Conservation (phyloP, 225 moss, liverwort and hornwort genomes). For the Sphagnum contortum region DNA sequence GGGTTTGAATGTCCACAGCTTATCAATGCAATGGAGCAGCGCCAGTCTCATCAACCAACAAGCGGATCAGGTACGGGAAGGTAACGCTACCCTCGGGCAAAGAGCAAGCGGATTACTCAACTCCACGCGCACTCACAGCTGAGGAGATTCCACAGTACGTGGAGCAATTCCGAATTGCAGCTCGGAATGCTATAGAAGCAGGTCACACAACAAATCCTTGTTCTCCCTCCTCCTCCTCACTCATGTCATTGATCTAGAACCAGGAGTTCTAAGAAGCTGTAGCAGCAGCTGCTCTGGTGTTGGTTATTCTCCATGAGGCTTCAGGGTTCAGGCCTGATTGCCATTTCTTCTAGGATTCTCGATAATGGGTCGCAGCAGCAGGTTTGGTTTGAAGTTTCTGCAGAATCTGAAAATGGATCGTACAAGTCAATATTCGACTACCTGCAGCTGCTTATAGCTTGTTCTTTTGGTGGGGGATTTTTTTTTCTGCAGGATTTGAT, state of each 20-base stretch:
- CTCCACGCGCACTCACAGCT: constrained; percentile 6
- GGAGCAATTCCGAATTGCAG: neutral
- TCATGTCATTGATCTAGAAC: too few relatives aligned
- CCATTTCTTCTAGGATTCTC: too few relatives aligned
- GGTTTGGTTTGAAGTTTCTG: too few relatives aligned
- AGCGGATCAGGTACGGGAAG: neutral
- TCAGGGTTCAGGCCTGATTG: too few relatives aligned
- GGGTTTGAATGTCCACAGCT: neutral
- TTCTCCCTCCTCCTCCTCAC: neutral
- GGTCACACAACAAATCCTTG: neutral
- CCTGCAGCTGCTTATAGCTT: too few relatives aligned
- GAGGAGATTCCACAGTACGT: constrained; percentile 8
- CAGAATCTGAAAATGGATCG: too few relatives aligned
- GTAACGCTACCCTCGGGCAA: neutral
- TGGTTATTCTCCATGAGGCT: too few relatives aligned
- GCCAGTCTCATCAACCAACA: constrained; percentile 12
- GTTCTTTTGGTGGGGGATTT: too few relatives aligned
- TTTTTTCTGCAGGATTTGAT: constrained; percentile 13
- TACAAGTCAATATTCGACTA: too few relatives aligned
- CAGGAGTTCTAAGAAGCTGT: too few relatives aligned
- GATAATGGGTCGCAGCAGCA: too few relatives aligned
- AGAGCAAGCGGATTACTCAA: neutral
- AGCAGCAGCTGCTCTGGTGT: too few relatives aligned
- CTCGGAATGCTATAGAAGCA: neutral
- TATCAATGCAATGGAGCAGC: constrained; percentile 9